Conservation (phyloP, 1,284 basidiomycete species). For the Ustilago tritici region DNA sequence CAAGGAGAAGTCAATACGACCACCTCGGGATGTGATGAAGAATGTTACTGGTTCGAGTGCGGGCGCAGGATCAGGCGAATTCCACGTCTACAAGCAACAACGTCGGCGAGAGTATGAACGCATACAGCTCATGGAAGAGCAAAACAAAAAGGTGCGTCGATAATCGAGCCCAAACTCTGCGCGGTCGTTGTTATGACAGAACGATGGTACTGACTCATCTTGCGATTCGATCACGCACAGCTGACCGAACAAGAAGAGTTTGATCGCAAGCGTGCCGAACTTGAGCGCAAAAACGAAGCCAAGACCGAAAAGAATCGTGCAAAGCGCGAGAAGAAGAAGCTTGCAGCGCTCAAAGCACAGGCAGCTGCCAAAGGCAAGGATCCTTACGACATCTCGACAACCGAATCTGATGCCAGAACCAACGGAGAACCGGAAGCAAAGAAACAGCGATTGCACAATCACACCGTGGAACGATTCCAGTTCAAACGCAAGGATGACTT, state of each 20-base stretch:
- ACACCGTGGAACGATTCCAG: constrained; percentile 27
- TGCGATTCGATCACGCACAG: constrained; percentile 15
- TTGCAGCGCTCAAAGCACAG: constrained; percentile 45
- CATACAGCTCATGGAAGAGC: constrained; percentile 88
- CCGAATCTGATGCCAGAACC: not conserved
- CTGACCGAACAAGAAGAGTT: constrained; percentile 55
- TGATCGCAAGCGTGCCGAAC: constrained; percentile 34
- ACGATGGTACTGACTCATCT: not conserved
- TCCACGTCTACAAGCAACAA: constrained; percentile 95
- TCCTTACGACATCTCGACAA: constrained; percentile 2
- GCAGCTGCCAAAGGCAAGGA: constrained; percentile 34
- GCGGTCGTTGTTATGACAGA: not conserved
- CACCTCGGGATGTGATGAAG: constrained; percentile 80
- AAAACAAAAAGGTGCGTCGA: constrained; percentile 77
- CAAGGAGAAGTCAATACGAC: constrained; percentile 52
- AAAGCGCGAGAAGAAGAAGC: constrained; percentile 64
- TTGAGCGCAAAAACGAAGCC: constrained; percentile 66
- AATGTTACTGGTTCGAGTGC: constrained; percentile 71
- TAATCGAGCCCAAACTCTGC: not conserved
- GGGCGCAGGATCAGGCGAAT: constrained; percentile 69
- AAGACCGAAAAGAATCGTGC: constrained; percentile 67
- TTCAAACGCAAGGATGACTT: constrained; percentile 35
- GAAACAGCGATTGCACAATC: constrained; percentile 34
- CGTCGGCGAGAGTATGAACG: constrained; percentile 94
- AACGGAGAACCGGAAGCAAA: constrained; percentile 32